These are phyloP conservation scores for Xylariaceae sp. DNA, from an alignment of 2,329 filamentous ascomycete genomes.

Conservation along the genomic window DNA sequence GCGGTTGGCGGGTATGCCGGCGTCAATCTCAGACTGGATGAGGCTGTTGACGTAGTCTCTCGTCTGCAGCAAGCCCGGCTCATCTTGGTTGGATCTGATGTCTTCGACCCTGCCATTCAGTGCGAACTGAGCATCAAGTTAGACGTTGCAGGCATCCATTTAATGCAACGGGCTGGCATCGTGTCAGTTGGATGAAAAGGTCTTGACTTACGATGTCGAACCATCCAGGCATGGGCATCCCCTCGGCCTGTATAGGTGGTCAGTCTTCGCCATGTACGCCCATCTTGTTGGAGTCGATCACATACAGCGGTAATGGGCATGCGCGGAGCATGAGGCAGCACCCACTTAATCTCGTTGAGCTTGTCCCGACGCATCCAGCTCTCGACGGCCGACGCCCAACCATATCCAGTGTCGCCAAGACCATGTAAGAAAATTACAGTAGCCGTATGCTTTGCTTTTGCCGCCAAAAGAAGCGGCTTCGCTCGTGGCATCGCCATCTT, in stretches of 20 bases:
- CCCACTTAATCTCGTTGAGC: constrained; percentile 90
- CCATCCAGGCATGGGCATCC: constrained; percentile 86
- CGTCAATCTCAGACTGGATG: constrained; percentile 79
- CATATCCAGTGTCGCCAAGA: constrained; percentile 81
- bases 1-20: constrained; percentile 80
- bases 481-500: constrained; percentile 37
- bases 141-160: too few species aligned
- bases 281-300: constrained; percentile 21
- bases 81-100: constrained; percentile 55
- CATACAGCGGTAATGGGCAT: constrained; percentile 85
- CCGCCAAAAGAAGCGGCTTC: constrained; percentile 41
- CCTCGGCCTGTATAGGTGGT: constrained; percentile 64
- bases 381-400: constrained; percentile 83
- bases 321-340: constrained; percentile 87
- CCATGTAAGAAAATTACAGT: constrained; percentile 96
- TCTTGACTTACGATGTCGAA: constrained; percentile 72
- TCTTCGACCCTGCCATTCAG: constrained; percentile 40
- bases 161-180: background rate
- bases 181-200: background rate
- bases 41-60: constrained; percentile 79
- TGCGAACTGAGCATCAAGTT: constrained; percentile 30
- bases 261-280: background rate
- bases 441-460: constrained; percentile 72
- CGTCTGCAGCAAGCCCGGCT: constrained; percentile 74
- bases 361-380: constrained; percentile 82